Base-by-base conservation (phyloP, 1,284 basidiomycete genomes). In the Marasmius tenuissimus region DNA sequence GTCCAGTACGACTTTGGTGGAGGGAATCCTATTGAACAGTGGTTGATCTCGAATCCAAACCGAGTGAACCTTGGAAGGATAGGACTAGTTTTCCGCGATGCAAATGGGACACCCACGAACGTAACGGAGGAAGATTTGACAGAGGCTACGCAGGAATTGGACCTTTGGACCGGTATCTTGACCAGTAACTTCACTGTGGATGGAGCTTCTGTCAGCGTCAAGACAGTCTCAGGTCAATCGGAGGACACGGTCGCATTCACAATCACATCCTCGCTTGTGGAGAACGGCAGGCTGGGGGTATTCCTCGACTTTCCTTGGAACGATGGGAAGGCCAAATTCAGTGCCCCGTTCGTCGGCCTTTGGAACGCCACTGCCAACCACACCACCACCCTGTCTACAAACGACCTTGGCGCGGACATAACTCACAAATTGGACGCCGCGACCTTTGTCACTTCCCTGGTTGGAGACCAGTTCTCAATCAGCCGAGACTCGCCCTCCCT, bases 301-400 rank as follows among this genome's bases (percentile, higher is more conserved):
- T 86, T 85, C 70, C 64, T 87, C n/a, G 85, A 87, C 68, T 86
- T 84, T 67, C 85, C 85, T 8, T 87, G 84, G 84, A 83, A 82
- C 68, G 85, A 85, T 64, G 85, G 85, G 4, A 73, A 68, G 47
- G 61, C 71, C 20, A 85, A 86, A 66, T 87, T 86, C 70, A 77
- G 77, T 27, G 85, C 81, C 7, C 85, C 85, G 0, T 85, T 85
- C 66, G 85, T 87, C 0, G 85, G 85, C 1, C 70, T 70, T 18
- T 86, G 73, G 73, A 79, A 82, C 64, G 73, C 73, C 54, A 78
- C 81, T 0, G 66, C 72, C 11, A 81, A 78, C 52, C 84, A 86
- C 63, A 82, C 80, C 3, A 85, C 84, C 3, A 64, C 67, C 0
- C 71, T 83, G 51, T 47, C 65, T 14, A 68, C 61, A 6, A 67